Evolutionary conservation across 148 eudicot species (phyloP).

Genomic region (Spergularia marina): DNA sequence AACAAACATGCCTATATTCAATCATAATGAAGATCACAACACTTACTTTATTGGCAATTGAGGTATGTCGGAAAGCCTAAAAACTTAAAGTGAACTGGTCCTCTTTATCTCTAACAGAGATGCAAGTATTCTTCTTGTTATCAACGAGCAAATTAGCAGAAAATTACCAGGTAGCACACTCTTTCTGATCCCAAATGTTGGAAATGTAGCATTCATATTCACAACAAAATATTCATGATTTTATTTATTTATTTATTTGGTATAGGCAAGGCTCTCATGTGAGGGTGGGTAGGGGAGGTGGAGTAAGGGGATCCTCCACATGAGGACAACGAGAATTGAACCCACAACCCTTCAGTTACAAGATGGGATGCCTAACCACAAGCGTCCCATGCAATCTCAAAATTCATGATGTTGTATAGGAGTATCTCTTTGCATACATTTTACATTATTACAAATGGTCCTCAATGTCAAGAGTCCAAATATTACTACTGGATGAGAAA

Average conservation of each 20-base stretch:
- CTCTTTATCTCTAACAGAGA: not conserved
- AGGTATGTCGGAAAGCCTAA: not conserved
- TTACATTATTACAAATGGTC: not conserved
- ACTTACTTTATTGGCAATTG: not conserved
- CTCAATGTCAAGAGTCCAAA: slow-evolving; percentile 1
- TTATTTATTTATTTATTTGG: too few species aligned
- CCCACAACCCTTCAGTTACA: too few species aligned
- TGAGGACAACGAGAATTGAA: too few species aligned
- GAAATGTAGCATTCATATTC: not conserved
- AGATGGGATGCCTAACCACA: too few species aligned
- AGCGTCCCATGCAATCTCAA: not conserved
- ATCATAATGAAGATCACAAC: not conserved
- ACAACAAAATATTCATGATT: not conserved
- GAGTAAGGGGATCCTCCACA: too few species aligned
- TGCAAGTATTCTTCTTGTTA: not conserved
- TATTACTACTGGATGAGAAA: not conserved
- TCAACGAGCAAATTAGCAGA: not conserved
- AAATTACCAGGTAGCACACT: not conserved
- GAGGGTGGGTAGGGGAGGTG: too few species aligned
- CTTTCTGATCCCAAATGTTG: not conserved
- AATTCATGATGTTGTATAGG: not conserved
- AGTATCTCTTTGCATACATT: not conserved
- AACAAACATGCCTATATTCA: not conserved
- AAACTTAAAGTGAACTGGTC: not conserved
- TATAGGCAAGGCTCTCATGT: too few species aligned